A percentile compares a stretch with the other conserved stretches of the same genome.
Evolutionary conservation across 345 rosid species (phyloP).

Genomic region (Corymbia maculata): DNA sequence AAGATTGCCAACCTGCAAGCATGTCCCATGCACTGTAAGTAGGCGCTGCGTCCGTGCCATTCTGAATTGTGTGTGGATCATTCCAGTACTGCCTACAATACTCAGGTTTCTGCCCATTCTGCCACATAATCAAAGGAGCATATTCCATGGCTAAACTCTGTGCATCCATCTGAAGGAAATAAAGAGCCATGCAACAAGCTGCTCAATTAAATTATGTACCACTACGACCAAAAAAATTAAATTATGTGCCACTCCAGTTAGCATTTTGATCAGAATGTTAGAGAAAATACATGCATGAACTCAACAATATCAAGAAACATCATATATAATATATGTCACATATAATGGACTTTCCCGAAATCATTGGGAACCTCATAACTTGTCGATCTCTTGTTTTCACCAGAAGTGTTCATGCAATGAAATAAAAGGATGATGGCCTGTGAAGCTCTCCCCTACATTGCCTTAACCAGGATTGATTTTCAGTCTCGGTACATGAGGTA

Average conservation of each 20-base stretch:
- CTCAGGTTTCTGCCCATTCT: constrained; percentile 55
- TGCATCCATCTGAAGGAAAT: constrained; percentile 72
- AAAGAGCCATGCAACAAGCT: not conserved
- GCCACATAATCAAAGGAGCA: constrained; percentile 92
- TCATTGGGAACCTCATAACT: not conserved
- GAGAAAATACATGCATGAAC: not conserved
- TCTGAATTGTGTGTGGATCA: constrained; percentile 38
- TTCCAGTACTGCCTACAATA: constrained; percentile 64
- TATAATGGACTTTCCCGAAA: not conserved
- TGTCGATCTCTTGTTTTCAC: not conserved
- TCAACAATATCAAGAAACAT: not conserved
- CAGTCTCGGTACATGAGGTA: not conserved
- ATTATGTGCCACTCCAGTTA: not conserved
- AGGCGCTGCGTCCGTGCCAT: constrained; percentile 29
- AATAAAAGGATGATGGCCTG: not conserved
- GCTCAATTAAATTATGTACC: not conserved
- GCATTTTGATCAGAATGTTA: not conserved
- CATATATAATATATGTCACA: not conserved
- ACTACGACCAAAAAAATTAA: not conserved
- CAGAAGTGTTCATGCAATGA: not conserved
- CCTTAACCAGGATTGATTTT: not conserved
- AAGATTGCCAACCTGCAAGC: constrained; percentile 56
- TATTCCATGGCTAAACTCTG: constrained; percentile 79
- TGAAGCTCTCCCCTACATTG: not conserved
- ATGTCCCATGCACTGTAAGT: constrained; percentile 66